Evolutionary conservation across 192 early-diverging fungal species (phyloP).

Genomic region (Linnemannia exigua): DNA sequence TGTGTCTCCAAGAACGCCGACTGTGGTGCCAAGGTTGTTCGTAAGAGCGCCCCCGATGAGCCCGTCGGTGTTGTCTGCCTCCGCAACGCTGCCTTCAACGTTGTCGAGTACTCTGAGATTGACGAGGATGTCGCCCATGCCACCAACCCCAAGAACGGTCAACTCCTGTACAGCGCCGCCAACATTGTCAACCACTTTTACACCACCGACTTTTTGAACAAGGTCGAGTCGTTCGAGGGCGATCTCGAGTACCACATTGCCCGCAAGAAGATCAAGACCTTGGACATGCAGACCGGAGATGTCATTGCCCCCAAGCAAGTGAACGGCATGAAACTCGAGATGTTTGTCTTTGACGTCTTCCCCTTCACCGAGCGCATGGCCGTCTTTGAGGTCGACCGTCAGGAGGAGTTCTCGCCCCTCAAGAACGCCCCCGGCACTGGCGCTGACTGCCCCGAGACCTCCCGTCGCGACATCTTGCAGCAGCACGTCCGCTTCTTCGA

Average conservation of each 20-base stretch:
- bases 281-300: slow-evolving; percentile 82
- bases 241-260: slow-evolving; percentile 96
- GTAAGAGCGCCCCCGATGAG: slow-evolving; percentile 87
- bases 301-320: slow-evolving; percentile 75
- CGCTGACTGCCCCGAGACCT: slow-evolving; percentile 92
- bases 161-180: slow-evolving; percentile 87
- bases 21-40: slow-evolving; percentile 95
- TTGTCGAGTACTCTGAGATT: slow-evolving; percentile 98
- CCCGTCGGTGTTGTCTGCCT: slow-evolving; percentile 95
- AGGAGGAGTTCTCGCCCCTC: slow-evolving; percentile 96
- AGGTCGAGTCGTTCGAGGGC: slow-evolving; percentile 84
- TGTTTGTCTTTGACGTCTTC: slow-evolving; percentile 99
- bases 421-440: slow-evolving; percentile 96
- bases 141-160: slow-evolving; percentile 71
- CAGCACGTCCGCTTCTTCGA: slow-evolving; percentile 90
- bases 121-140: slow-evolving; percentile 73
- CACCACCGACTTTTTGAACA: slow-evolving; percentile 88
- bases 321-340: slow-evolving; percentile 98
- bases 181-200: slow-evolving; percentile 99
- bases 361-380: slow-evolving; percentile 89
- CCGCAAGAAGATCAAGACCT: slow-evolving; percentile 95
- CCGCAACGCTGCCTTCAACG: slow-evolving; percentile 82
- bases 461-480: slow-evolving; percentile 84
- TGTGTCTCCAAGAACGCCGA: slow-evolving; percentile 87
- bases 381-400: slow-evolving; percentile 90